Percentiles rank a stretch among this genome's conserved stretches.
phyloP scores from a whole-genome alignment of 169 alveolate genomes.

The Plasmodium gallinaceum region DNA sequence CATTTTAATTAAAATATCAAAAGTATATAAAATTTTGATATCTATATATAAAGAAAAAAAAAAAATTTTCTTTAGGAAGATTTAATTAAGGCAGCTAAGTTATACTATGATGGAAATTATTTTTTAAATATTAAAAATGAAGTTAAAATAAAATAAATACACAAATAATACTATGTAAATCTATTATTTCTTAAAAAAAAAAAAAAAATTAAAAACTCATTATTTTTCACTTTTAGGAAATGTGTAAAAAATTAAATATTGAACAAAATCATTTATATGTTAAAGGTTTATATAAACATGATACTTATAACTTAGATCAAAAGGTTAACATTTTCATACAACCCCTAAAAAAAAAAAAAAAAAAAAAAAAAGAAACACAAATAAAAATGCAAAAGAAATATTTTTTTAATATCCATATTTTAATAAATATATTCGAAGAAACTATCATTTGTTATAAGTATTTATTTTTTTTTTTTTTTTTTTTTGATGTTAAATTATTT shows the following conservation, averaged over 20 bases:
- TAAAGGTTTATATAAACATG: conserved; percentile 15
- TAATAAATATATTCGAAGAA: background rate
- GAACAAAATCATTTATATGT: conserved; percentile 21
- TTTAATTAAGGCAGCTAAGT: conserved; percentile 52
- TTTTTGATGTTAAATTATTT: background rate
- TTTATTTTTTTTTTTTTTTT: background rate
- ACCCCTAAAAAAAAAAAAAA: background rate
- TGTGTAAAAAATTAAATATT: conserved; percentile 34
- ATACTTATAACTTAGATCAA: conserved; percentile 11
- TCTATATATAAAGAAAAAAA: background rate
- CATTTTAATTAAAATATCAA: background rate
- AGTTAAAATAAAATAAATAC: conserved; percentile 8
- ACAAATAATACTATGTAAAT: background rate
- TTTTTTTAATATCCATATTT: background rate
- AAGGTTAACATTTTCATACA: conserved; percentile 2
- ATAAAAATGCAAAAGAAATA: background rate
- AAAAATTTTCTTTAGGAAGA: conserved; percentile 2
- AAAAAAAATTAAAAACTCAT: too few species aligned
- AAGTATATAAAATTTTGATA: background rate
- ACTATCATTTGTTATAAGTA: background rate
- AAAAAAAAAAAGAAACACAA: background rate
- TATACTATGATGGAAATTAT: conserved; percentile 32
- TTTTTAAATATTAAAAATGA: conserved; percentile 58
- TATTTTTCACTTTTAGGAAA: conserved; percentile 6
- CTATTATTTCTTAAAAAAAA: too few species aligned